phyloP scores from a whole-genome alignment of 352 stramenopile genomes.

The Phytophthora pistaciae region DNA sequence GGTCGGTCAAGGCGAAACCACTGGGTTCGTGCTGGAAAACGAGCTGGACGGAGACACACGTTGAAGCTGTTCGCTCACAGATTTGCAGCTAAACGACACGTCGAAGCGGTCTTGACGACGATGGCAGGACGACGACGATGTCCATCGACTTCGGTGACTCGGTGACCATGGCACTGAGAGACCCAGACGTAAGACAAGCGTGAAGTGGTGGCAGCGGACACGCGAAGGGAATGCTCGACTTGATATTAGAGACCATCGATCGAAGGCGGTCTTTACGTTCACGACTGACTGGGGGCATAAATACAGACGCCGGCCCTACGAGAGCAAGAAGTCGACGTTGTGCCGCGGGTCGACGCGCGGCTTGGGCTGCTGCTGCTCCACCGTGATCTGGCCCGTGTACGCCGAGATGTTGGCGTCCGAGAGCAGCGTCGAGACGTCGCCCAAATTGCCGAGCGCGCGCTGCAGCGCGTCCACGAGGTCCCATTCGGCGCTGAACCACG shows the following conservation, averaged over 20 bases:
- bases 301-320: conserved; percentile 32
- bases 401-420: conserved; percentile 60
- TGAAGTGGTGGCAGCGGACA: conserved; percentile 2
- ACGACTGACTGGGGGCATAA: conserved; percentile 22
- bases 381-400: conserved; percentile 56
- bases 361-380: conserved; percentile 20
- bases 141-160: conserved; percentile 10
- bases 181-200: conserved; percentile 8
- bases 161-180: too few relatives aligned
- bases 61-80: background rate
- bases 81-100: background rate
- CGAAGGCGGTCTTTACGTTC: background rate
- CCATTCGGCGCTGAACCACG: conserved; percentile 63
- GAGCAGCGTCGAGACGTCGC: conserved; percentile 51
- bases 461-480: conserved; percentile 64
- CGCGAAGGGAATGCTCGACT: conserved; percentile 1
- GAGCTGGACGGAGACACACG: background rate
- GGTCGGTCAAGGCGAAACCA: background rate
- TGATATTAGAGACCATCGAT: conserved; percentile 25
- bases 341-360: conserved; percentile 34
- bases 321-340: conserved; percentile 59
- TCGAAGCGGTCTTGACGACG: background rate
- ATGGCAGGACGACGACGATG: conserved; percentile 3
- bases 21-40: too few relatives aligned
- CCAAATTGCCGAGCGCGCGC: conserved; percentile 44